Percentiles rank a stretch among this genome's conserved stretches.
Evolutionary conservation across 192 early-diverging fungal genomes (phyloP).

Genomic region (Piromyces finnis): DNA sequence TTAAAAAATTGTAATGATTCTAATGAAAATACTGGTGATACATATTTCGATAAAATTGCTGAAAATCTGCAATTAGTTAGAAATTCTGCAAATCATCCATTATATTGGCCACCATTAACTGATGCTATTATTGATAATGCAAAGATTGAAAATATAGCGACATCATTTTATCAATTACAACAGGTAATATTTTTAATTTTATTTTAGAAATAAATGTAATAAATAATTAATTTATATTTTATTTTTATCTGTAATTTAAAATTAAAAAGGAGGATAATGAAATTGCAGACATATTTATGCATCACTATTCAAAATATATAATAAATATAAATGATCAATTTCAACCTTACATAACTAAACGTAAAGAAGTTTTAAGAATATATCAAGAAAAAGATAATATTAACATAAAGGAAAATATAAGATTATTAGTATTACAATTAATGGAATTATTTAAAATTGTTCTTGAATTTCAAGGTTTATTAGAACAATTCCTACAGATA

Average conservation of each 20-base stretch:
- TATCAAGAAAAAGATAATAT: neutral
- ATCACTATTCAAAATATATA: neutral
- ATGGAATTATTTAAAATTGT: neutral
- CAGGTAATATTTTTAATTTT: neutral
- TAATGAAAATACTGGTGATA: neutral
- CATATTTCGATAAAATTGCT: neutral
- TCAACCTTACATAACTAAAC: neutral
- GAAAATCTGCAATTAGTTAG: neutral
- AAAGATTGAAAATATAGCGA: neutral
- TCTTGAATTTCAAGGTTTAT: neutral
- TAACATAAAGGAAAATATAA: neutral
- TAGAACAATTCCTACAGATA: neutral
- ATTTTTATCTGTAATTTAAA: too few species aligned
- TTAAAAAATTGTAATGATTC: neutral
- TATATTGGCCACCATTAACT: neutral
- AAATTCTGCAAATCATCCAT: neutral
- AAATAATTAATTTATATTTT: too few species aligned
- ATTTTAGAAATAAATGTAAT: too few species aligned
- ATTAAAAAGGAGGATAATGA: neutral
- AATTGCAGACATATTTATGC: neutral
- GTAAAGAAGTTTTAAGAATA: neutral
- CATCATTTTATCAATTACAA: neutral
- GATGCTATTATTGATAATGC: neutral
- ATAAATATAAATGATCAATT: neutral
- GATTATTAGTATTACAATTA: neutral